Evolutionary conservation across 2,329 filamentous ascomycete genomes (phyloP), one percentile per base, ranked within the genome.

Genomic region (Sporothrix humicola): DNA sequence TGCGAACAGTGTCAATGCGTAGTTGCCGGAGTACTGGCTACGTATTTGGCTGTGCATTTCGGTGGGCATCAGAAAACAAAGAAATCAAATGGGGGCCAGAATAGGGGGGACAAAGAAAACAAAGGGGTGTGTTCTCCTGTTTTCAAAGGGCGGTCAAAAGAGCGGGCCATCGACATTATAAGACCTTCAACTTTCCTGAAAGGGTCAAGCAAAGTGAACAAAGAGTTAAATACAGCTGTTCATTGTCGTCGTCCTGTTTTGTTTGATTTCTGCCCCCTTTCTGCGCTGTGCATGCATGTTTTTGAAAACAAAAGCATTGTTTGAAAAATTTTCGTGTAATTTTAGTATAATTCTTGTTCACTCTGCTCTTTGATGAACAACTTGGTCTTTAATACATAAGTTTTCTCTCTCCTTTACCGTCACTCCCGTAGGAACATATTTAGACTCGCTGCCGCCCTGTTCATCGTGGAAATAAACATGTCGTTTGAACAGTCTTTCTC

Each of bases 51-150:
- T 37, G 31, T 37, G 31, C 31, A 37, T 37, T 37, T 37, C 7
- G 31, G 31, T 37, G 31, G 31, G 31, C 31, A 7, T 37, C 31
- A 37, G 31, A 37, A 37, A 37, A 37, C 31, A 37, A 37, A 37
- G 31, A 37, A 37, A 37, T 37, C 31, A 37, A 37, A 37, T 1
- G 31, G 31, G 31, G 31, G 31, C 31, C 31, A 37, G 7, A 37
- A 37, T 37, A 37, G 31, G 26, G 9, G 20, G 59, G 23, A 69
- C 66, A 37, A 54, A 68, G 63, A 50, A 52, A 68, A n/a, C 23
- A 50, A 52, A 31, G 7, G n/a, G 10, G 63, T 50, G 44, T 31
- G 31, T 7, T 37, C 7, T 37, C 31, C 31, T 37, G 31, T 37
- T 37, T 6, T 37, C 31, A 37, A 37, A 37, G 31, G 31, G 31